These are phyloP conservation scores for Agaricus sinodeliciosus DNA, from an alignment of 768 basidiomycete genomes.

Conservation along the genomic window DNA sequence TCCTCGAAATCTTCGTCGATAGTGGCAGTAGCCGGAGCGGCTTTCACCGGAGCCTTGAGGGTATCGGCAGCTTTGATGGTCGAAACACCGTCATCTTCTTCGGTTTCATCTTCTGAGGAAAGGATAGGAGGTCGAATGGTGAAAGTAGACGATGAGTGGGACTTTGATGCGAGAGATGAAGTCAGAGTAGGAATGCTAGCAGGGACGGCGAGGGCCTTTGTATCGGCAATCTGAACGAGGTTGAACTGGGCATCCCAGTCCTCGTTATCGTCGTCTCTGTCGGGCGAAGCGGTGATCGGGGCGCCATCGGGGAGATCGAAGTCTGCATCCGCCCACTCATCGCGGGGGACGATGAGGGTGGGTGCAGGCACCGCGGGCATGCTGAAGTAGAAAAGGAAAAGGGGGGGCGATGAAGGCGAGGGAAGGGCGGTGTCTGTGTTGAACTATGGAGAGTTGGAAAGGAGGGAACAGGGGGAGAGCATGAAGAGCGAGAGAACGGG, in stretches of 20 bases:
- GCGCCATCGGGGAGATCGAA: constrained; percentile 79
- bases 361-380: constrained; percentile 63
- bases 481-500: constrained; percentile 4
- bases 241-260: constrained; percentile 84
- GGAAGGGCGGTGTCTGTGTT: constrained; percentile 3
- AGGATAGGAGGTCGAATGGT: constrained; percentile 63
- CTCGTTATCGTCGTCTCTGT: constrained; percentile 61
- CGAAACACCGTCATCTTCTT: constrained; percentile 77
- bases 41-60: constrained; percentile 23
- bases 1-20: constrained; percentile 81
- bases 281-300: constrained; percentile 54
- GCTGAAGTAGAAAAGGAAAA: constrained; percentile 12
- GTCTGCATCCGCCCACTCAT: constrained; percentile 86
- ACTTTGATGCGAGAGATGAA: constrained; percentile 26
- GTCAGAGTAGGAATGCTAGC: constrained; percentile 29
- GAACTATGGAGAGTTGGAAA: constrained; percentile 6
- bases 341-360: constrained; percentile 43
- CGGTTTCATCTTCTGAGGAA: constrained; percentile 36
- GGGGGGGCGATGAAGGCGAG: not conserved
- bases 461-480: constrained; percentile 6
- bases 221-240: constrained; percentile 49
- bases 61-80: constrained; percentile 68
- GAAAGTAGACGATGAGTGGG: constrained; percentile 25
- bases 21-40: constrained; percentile 27
- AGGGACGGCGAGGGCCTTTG: constrained; percentile 34